Evolutionary conservation across 2,329 filamentous ascomycete genomes (phyloP).

Genomic region (Neodidymelliopsis sp.): DNA sequence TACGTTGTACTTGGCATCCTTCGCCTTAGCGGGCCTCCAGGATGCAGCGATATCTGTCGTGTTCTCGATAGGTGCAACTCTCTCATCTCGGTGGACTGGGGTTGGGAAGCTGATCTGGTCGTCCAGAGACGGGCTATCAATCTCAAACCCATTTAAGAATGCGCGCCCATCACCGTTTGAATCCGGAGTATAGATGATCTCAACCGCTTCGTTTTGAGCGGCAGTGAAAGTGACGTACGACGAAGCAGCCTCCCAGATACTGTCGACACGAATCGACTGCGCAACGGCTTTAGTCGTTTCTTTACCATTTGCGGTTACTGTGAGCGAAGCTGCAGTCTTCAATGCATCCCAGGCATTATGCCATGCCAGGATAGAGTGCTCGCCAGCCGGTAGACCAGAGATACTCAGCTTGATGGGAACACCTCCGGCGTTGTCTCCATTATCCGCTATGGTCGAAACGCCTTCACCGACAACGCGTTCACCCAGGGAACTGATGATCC

Average conservation of each 20-base stretch:
- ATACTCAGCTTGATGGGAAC: conserved; percentile 34
- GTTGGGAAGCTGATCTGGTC: conserved; percentile 38
- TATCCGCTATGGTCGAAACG: conserved; percentile 32
- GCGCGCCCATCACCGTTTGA: conserved; percentile 24
- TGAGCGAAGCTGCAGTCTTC: conserved; percentile 25
- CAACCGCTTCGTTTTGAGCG: conserved; percentile 27
- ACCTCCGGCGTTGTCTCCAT: conserved; percentile 22
- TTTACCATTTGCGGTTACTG: conserved; percentile 35
- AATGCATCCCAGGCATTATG: conserved; percentile 44
- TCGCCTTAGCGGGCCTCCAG: conserved; percentile 32
- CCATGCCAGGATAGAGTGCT: conserved; percentile 39
- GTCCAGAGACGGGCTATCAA: conserved; percentile 32
- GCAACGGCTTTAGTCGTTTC: conserved; percentile 10
- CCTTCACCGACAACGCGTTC: conserved; percentile 40
- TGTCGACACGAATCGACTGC: conserved; percentile 40
- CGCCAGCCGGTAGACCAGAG: conserved; percentile 34
- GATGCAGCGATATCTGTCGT: conserved; percentile 21
- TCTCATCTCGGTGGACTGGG: conserved; percentile 41
- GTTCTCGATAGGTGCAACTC: conserved; percentile 22
- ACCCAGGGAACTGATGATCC: conserved; percentile 36
- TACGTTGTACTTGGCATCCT: conserved; percentile 31
- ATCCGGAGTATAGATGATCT: conserved; percentile 28
- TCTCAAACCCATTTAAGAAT: conserved; percentile 45
- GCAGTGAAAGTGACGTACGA: conserved; percentile 38
- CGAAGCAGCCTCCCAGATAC: conserved; percentile 41